Evolutionary conservation across 371 early-diverging fungal species (phyloP).

Genomic region (Syncephalastrum contaminatum): DNA sequence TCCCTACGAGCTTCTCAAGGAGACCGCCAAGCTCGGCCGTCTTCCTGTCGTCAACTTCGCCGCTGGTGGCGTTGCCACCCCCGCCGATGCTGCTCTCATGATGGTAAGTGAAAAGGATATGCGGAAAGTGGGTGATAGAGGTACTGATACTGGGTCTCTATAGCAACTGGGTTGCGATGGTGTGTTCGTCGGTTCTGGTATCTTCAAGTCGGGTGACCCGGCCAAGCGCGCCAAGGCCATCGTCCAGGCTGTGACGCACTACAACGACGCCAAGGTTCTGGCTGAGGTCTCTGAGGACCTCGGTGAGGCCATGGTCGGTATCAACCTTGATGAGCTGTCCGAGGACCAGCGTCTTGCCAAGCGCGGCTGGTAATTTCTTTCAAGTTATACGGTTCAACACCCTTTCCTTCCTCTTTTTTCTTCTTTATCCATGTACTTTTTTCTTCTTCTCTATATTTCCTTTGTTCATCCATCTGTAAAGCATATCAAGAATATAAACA

Average conservation of each 20-base stretch:
- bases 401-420: slow-evolving; percentile 1
- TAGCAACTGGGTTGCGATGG: slow-evolving; percentile 96
- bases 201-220: slow-evolving; percentile 94
- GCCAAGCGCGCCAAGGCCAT: slow-evolving; percentile 96
- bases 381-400: not conserved
- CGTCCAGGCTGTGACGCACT: slow-evolving; percentile 96
- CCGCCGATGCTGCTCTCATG: slow-evolving; percentile 96
- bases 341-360: slow-evolving; percentile 69
- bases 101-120: slow-evolving; percentile 52
- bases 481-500: no score
- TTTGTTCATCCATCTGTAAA: no score
- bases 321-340: slow-evolving; percentile 76
- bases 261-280: slow-evolving; percentile 82
- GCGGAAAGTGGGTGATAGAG: not conserved
- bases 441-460: no score
- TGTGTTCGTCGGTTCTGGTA: slow-evolving; percentile 89
- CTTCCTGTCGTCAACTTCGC: slow-evolving; percentile 98
- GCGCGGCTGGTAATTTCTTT: slow-evolving; percentile 69
- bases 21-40: slow-evolving; percentile 86
- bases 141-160: slow-evolving; percentile 1
- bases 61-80: slow-evolving; percentile 96
- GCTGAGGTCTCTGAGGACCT: slow-evolving; percentile 91
- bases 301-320: slow-evolving; percentile 97
- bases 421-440: not conserved
- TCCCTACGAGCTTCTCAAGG: slow-evolving; percentile 85